Evolutionary conservation across 257 asterid genomes (phyloP).

Genomic region (Nicotiana tabacum): DNA sequence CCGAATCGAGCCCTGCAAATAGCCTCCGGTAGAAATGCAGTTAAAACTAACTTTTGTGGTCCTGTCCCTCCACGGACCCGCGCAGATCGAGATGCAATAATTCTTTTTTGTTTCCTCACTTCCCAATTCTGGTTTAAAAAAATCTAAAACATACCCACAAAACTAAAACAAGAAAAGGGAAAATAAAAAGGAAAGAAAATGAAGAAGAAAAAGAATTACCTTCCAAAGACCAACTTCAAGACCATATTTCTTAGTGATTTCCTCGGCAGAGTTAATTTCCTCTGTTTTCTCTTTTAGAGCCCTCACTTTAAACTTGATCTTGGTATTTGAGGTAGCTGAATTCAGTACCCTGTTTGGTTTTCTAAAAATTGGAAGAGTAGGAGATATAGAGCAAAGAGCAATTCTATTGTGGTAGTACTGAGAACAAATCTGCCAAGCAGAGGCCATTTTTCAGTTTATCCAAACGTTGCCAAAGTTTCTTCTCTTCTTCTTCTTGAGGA

Average conservation of each 20-base stretch:
- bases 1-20: no score
- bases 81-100: no score
- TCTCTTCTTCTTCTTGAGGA: background rate
- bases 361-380: background rate
- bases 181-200: background rate
- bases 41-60: no score
- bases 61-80: no score
- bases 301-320: slow-evolving; percentile 42
- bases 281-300: slow-evolving; percentile 78
- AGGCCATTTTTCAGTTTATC: slow-evolving; percentile 41
- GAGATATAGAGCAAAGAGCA: slow-evolving; percentile 13
- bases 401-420: slow-evolving; percentile 22
- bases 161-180: background rate
- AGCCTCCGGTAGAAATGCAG: no score
- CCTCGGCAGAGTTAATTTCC: slow-evolving; percentile 61
- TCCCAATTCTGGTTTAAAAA: no score
- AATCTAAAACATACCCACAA: background rate
- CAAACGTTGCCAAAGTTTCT: slow-evolving; percentile 6
- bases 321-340: slow-evolving; percentile 17
- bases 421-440: slow-evolving; percentile 38
- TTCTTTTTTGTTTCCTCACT: no score
- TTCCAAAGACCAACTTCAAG: slow-evolving; percentile 99
- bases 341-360: slow-evolving; percentile 13
- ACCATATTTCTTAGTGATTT: slow-evolving; percentile 75
- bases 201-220: slow-evolving; percentile 23